Conservation (phyloP, 73 alveolate species). For the Durusdinium trenchii region DNA sequence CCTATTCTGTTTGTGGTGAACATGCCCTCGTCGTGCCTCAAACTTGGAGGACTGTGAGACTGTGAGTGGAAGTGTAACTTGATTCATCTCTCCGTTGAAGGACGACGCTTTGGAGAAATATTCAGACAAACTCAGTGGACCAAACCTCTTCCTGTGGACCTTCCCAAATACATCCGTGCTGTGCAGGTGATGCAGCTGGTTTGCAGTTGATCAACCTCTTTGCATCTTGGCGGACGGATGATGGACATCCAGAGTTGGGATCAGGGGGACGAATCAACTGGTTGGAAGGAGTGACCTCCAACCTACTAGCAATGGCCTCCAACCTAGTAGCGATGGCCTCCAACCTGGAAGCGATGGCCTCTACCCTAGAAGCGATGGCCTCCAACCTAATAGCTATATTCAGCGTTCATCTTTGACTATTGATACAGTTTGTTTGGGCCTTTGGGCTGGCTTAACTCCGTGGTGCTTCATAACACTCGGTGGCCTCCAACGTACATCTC, state of each 20-base stretch:
- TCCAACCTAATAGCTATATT: not conserved
- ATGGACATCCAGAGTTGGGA: too few species aligned
- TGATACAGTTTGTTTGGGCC: too few species aligned
- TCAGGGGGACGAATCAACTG: too few species aligned
- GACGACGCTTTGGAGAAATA: not conserved
- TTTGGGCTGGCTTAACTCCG: too few species aligned
- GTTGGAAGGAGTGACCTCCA: too few species aligned
- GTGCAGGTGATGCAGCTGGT: not conserved
- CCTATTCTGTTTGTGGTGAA: too few species aligned
- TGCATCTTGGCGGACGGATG: slow-evolving; percentile 10
- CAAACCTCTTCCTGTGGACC: not conserved
- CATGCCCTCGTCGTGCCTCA: too few species aligned
- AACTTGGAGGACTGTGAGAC: too few species aligned
- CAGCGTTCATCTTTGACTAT: too few species aligned
- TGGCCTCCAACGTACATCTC: too few species aligned
- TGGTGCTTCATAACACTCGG: too few species aligned
- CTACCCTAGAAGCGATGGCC: not conserved
- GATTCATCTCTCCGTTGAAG: not conserved
- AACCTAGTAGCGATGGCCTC: not conserved
- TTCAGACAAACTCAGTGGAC: not conserved
- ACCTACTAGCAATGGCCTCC: not conserved
- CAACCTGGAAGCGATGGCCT: not conserved
- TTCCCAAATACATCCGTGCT: not conserved
- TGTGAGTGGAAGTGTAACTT: too few species aligned
- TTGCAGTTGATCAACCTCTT: slow-evolving; percentile 10